A percentile compares a stretch with the other conserved stretches of the same genome.
Conservation (phyloP, 2,329 filamentous ascomycete species). For the Westerdykella aurantiaca region DNA sequence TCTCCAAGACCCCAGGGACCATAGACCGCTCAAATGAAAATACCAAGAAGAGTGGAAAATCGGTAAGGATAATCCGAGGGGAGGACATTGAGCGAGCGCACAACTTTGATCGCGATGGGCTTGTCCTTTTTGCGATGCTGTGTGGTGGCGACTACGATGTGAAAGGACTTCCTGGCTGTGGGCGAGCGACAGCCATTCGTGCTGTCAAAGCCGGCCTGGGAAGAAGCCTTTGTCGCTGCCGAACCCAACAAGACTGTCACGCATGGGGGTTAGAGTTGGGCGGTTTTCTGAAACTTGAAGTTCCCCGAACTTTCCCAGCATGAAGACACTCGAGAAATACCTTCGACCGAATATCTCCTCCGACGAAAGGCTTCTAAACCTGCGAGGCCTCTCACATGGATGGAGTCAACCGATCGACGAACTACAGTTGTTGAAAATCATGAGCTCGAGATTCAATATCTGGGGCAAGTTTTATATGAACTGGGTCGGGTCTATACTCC, state of each 20-base stretch:
- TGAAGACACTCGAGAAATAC: conserved; percentile 34
- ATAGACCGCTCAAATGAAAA: conserved; percentile 22
- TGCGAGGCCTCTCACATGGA: conserved; percentile 23
- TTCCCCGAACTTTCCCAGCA: conserved; percentile 19
- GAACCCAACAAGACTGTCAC: conserved; percentile 14
- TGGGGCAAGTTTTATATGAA: conserved; percentile 35
- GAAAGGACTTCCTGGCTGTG: conserved; percentile 35
- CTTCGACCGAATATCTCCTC: conserved; percentile 32
- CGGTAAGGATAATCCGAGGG: conserved; percentile 30
- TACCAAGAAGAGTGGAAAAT: conserved; percentile 26
- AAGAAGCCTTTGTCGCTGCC: conserved; percentile 18
- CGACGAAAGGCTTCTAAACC: conserved; percentile 23
- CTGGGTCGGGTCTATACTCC: conserved; percentile 35
- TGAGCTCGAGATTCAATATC: conserved; percentile 36
- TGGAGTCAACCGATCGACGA: conserved; percentile 31
- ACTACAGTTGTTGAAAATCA: conserved; percentile 27
- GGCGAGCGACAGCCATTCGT: conserved; percentile 23
- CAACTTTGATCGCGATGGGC: conserved; percentile 30
- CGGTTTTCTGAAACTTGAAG: conserved; percentile 1
- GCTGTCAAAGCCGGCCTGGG: conserved; percentile 28
- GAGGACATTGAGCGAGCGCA: conserved; percentile 21
- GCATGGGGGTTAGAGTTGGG: conserved; percentile 22
- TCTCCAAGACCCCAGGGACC: conserved; percentile 18
- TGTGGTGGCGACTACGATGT: conserved; percentile 40
- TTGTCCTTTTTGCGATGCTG: conserved; percentile 40